A percentile compares a stretch with the other conserved stretches of the same genome.
Evolutionary conservation across 2,329 filamentous ascomycete species (phyloP).

Genomic region (Penicillium digitatum): DNA sequence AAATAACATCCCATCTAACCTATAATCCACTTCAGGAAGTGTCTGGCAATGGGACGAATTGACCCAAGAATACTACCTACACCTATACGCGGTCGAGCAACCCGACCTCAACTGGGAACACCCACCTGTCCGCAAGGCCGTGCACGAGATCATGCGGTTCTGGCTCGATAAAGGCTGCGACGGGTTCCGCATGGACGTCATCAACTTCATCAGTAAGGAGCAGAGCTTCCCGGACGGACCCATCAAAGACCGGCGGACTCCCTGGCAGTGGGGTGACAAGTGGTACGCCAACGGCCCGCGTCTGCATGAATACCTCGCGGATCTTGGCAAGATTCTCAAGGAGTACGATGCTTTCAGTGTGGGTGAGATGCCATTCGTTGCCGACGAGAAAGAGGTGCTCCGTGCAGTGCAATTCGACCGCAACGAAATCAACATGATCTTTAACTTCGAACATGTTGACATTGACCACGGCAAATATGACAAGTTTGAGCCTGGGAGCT

Average conservation of each 20-base stretch:
- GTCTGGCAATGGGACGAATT: constrained; percentile 61
- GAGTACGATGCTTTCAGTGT: constrained; percentile 58
- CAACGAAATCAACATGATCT: constrained; percentile 66
- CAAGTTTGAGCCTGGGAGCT: constrained; percentile 48
- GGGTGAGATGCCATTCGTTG: constrained; percentile 57
- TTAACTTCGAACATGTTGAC: constrained; percentile 67
- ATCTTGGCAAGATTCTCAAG: constrained; percentile 51
- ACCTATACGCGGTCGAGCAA: constrained; percentile 70
- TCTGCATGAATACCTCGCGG: constrained; percentile 56
- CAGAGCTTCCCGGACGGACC: constrained; percentile 50
- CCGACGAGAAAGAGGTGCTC: constrained; percentile 49
- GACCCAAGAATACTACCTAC: constrained; percentile 73
- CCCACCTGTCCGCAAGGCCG: constrained; percentile 60
- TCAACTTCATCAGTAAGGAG: constrained; percentile 68
- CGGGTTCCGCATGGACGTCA: constrained; percentile 71
- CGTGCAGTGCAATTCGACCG: constrained; percentile 54
- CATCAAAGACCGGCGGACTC: constrained; percentile 26
- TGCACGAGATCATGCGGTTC: constrained; percentile 71
- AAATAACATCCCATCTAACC: constrained; percentile 29
- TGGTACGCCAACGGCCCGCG: constrained; percentile 56
- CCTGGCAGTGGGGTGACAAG: constrained; percentile 37
- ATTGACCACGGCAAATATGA: constrained; percentile 52
- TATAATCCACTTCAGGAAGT: constrained; percentile 30
- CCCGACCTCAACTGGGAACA: constrained; percentile 87
- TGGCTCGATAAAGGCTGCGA: constrained; percentile 72